phyloP scores from a whole-genome alignment of 129 eudicot genomes.

The Ambrosia trifida region DNA sequence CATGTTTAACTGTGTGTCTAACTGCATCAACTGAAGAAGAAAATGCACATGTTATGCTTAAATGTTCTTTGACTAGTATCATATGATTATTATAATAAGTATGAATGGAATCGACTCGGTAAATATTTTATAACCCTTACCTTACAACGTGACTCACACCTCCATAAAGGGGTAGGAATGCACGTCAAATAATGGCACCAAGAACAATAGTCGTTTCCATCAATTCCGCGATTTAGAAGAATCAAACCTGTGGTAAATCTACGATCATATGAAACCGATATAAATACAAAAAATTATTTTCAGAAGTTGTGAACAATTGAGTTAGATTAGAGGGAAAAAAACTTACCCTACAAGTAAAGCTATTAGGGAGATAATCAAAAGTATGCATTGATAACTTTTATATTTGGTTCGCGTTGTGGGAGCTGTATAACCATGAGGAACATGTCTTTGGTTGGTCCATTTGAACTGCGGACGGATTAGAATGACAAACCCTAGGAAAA shows the following conservation, averaged over 20 bases:
- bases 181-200: conserved; percentile 83
- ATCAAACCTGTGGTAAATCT: conserved; percentile 53
- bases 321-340: background rate
- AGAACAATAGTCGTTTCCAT: conserved; percentile 66
- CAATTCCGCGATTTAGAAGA: conserved; percentile 46
- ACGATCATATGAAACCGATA: conserved; percentile 3
- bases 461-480: conserved; percentile 71
- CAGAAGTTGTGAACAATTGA: background rate
- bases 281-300: background rate
- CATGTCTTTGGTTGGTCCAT: conserved; percentile 38
- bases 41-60: background rate
- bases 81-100: background rate
- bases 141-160: conserved; percentile 48
- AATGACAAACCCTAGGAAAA: conserved; percentile 69
- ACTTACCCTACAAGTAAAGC: conserved; percentile 47
- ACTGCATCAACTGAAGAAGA: conserved; percentile 43
- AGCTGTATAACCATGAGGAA: conserved; percentile 45
- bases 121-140: conserved; percentile 31
- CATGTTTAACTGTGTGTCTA: conserved; percentile 40
- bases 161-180: conserved; percentile 75
- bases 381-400: conserved; percentile 55
- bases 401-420: conserved; percentile 55
- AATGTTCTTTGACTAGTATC: background rate
- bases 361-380: conserved; percentile 41
- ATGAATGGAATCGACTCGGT: background rate